Evolutionary conservation across 176 grass and related monocot genomes (phyloP).

Genomic region (Areca catechu): DNA sequence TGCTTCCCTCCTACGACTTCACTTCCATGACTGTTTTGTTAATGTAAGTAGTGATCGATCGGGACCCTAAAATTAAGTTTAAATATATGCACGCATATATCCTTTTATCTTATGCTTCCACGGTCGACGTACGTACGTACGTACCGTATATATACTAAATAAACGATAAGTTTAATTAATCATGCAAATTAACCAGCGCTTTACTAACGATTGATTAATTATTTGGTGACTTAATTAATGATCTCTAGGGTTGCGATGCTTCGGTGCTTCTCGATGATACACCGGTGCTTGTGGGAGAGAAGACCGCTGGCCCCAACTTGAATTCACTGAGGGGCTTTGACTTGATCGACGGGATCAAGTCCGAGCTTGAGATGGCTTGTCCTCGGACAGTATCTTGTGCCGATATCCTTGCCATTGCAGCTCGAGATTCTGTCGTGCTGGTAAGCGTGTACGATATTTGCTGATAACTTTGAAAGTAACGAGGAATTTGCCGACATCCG

Average conservation of each 20-base stretch:
- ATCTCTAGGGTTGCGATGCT: conserved; percentile 60
- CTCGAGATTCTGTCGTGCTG: conserved; percentile 66
- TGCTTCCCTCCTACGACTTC: conserved; percentile 80
- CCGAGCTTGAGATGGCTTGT: conserved; percentile 56
- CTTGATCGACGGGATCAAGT: conserved; percentile 72
- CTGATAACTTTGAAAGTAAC: too few relatives aligned
- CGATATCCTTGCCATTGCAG: conserved; percentile 72
- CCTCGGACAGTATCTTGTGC: conserved; percentile 66
- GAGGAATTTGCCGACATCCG: too few relatives aligned
- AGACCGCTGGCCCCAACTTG: conserved; percentile 56
- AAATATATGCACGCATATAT: too few relatives aligned
- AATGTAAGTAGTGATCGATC: conserved; percentile 22
- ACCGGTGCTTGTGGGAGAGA: conserved; percentile 50
- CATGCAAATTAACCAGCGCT: too few relatives aligned
- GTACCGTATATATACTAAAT: too few relatives aligned
- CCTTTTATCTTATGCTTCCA: too few relatives aligned
- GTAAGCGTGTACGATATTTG: conserved; percentile 8
- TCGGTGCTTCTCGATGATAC: conserved; percentile 80
- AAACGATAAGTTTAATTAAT: too few relatives aligned
- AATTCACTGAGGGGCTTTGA: conserved; percentile 82
- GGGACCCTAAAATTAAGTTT: too few relatives aligned
- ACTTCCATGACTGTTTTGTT: conserved; percentile 58
- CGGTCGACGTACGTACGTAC: too few relatives aligned
- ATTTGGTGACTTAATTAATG: too few relatives aligned
- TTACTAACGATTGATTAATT: too few relatives aligned